Evolutionary conservation across 129 eudicot species (phyloP), one percentile per base, ranked within the genome.

Genomic region (Oenanthe sinensis): DNA sequence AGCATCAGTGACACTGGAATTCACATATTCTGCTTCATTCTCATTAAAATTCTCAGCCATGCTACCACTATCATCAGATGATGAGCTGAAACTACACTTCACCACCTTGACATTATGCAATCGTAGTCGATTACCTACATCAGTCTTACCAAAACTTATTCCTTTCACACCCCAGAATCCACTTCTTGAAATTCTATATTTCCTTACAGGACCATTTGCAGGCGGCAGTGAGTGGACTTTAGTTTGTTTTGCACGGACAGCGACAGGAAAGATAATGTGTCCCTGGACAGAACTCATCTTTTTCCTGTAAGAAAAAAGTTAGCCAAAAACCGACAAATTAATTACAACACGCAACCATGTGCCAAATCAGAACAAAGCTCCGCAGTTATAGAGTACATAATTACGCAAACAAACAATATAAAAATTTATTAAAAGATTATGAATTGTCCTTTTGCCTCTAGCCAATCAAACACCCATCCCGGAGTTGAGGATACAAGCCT

Each of bases 1-100:
- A 81, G 98, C 98, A 90, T 95, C 97, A 81, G 86, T 79, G 26
- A 95, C 92, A 83, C 90, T 95, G 55, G 96, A 91, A 80, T 87
- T 85, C 79, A 95, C 96, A 71, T 90, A 95, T 91, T 94, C 97
- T 3, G 90, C 88, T 78, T 89, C 96, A 75, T 85, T 89, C 80
- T 93, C 98, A 60, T 82, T 88, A 28, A 85, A 93, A 75, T 88
- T 91, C 71, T 85, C 97, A 0, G 97, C 97, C 90, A 63, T 95
- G 88, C 96, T 94, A 54, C 94, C 98, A 82, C 81, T 90, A 24
- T 92, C 98, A 79, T 90, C 83, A 37, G 98, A 95, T 15, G 93
- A 94, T 5, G 98, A 95, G 83, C 97, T 95, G 82, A 87, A 95
- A 67, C 85, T 88, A 82, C 97, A 91, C 24, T 68, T 80, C 30